Evolutionary conservation across 345 rosid species (phyloP).

Genomic region (Garcia nutans): DNA sequence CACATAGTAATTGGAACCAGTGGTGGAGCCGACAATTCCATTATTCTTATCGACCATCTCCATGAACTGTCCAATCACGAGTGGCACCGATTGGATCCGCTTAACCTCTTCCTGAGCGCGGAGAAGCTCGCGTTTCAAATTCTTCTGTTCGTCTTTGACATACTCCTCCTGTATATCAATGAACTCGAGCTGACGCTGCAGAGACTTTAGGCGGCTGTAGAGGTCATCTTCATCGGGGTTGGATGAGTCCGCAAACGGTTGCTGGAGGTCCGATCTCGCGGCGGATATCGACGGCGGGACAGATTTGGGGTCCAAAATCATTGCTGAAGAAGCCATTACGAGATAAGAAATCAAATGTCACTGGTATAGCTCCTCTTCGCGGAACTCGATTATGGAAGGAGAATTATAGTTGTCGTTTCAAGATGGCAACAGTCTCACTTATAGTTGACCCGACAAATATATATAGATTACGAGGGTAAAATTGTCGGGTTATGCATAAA

Average conservation of each 20-base stretch:
- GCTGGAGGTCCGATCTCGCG: neutral
- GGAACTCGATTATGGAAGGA: too few relatives aligned
- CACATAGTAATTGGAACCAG: slow-evolving; percentile 95
- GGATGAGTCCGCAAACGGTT: slow-evolving; percentile 13
- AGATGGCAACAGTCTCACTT: too few relatives aligned
- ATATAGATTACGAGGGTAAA: too few relatives aligned
- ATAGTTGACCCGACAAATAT: too few relatives aligned
- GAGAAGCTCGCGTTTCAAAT: slow-evolving; percentile 79
- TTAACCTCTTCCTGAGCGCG: slow-evolving; percentile 98
- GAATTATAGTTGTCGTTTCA: too few relatives aligned
- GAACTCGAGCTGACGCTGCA: slow-evolving; percentile 82
- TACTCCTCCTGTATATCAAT: slow-evolving; percentile 93
- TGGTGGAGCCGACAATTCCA: slow-evolving; percentile 98
- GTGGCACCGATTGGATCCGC: slow-evolving; percentile 92
- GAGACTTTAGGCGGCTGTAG: slow-evolving; percentile 70
- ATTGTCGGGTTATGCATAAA: too few relatives aligned
- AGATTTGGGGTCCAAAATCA: slow-evolving; percentile 61
- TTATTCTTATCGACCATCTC: slow-evolving; percentile 99
- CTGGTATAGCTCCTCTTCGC: too few relatives aligned
- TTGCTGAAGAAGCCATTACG: slow-evolving; percentile 52
- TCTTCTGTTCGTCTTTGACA: slow-evolving; percentile 95
- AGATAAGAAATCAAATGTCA: too few relatives aligned
- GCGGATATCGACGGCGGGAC: slow-evolving; percentile 29
- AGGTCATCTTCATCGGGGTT: slow-evolving; percentile 75
- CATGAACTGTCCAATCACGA: slow-evolving; percentile 97